Conservation (phyloP, 176 grass and related monocot genomes). For the Dendrocalamus sinicus region DNA sequence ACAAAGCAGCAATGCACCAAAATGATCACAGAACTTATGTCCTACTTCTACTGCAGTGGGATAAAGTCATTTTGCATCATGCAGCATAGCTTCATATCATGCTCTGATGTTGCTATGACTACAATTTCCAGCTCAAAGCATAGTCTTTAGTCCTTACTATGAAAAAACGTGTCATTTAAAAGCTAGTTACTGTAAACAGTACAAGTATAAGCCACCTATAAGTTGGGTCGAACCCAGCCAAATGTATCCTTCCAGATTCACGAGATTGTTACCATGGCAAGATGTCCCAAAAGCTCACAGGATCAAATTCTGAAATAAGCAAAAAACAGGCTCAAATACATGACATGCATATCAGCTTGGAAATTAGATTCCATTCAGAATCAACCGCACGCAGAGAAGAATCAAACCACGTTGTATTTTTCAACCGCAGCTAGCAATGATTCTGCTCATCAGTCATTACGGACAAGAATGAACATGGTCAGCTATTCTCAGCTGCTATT, state of each 20-base stretch:
- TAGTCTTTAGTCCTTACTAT: not conserved
- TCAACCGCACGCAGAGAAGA: not conserved
- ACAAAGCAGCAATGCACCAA: not conserved
- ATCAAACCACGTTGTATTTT: not conserved
- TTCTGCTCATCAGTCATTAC: not conserved
- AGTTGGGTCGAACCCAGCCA: too few species aligned
- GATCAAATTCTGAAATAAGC: not conserved
- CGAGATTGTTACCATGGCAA: not conserved
- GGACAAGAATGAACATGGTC: constrained; percentile 16
- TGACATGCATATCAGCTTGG: not conserved
- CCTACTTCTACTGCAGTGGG: not conserved
- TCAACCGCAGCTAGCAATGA: not conserved
- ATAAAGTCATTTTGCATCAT: not conserved
- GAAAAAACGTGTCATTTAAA: too few species aligned
- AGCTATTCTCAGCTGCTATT: not conserved
- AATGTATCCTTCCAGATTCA: too few species aligned
- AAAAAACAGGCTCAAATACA: not conserved
- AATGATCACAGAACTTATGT: not conserved
- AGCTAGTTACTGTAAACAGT: too few species aligned
- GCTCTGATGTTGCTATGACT: not conserved
- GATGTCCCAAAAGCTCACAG: not conserved
- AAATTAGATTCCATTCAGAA: not conserved
- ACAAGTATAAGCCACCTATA: too few species aligned
- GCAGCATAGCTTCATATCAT: not conserved
- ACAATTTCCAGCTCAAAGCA: not conserved